Base-by-base conservation (phyloP, 179 eudicot genomes). In the Vitellaria paradoxa region DNA sequence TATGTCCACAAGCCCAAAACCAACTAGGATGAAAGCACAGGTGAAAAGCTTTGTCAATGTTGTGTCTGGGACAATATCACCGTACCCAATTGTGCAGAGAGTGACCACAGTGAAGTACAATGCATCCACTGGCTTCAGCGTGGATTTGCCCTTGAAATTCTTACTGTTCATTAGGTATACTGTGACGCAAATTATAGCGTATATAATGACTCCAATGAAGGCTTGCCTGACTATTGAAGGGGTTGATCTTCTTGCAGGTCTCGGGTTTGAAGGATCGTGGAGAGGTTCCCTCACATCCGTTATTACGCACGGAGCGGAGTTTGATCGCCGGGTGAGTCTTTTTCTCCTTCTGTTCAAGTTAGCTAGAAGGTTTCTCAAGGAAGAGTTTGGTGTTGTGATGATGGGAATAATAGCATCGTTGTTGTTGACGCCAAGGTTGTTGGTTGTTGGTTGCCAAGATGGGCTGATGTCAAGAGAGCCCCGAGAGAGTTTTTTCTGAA, bases 21-120 rank as follows among this genome's bases (percentile, higher is more conserved):
- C 94, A 17, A 89, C 84, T 9, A 90, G 76, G 49, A 90, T 90
- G 74, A 90, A 89, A 13, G 72, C 76, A 47, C 89, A 89, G 9
- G 94, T 90, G 71, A 89, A 89, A 12, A 90, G 74, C 79, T 90
- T 90, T 5, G 92, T 80, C 75, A 83, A 82, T 1, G 82, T 83
- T 13, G 92, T 86, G 65, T 81, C 75, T 0, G 94, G 94, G 6
- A 87, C 90, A 52, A 90, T 87, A 57, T 90, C 94, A 4, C 94
- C 94, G 4, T 90, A 90, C 7, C 94, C 94, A 5, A 90, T 87
- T 15, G 94, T 89, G 70, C 84, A 90, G 6, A 90, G 71, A 24
- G 91, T 90, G 18, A 89, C 92, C 9, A 89, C 89, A 14, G 85
- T 86, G 76, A 87, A 90, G 74, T 90, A 90, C 74, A 90, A 40